Evolutionary conservation across 2,329 filamentous ascomycete genomes (phyloP).

Genomic region (Sclerotinia borealis): DNA sequence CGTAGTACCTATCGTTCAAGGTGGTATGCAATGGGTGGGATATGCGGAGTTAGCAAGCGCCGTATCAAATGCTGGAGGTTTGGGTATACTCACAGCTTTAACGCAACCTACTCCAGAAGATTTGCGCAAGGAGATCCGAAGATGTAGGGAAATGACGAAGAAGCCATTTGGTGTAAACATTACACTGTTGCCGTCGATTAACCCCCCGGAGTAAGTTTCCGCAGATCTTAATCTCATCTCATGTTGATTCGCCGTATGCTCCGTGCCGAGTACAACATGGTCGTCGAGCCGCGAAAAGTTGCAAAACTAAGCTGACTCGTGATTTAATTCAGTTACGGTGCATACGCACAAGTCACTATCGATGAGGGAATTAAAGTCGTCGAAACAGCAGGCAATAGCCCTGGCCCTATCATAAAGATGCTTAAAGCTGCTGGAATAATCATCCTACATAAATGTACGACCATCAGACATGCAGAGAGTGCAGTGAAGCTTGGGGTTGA

Average conservation of each 20-base stretch:
- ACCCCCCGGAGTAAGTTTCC: constrained; percentile 62
- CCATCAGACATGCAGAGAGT: constrained; percentile 84
- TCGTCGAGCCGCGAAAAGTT: neutral
- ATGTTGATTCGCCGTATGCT: constrained; percentile 8
- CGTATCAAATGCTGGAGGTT: constrained; percentile 74
- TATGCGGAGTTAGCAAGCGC: constrained; percentile 73
- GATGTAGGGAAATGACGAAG: constrained; percentile 72
- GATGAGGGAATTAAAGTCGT: constrained; percentile 89
- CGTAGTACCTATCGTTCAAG: constrained; percentile 73
- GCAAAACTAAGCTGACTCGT: neutral
- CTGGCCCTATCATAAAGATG: constrained; percentile 82
- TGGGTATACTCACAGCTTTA: constrained; percentile 79
- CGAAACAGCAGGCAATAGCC: constrained; percentile 86
- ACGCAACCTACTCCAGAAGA: constrained; percentile 90
- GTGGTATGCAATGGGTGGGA: constrained; percentile 82
- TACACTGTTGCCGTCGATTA: constrained; percentile 82
- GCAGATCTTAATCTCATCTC: neutral
- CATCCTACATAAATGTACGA: constrained; percentile 96
- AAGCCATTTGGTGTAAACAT: constrained; percentile 90
- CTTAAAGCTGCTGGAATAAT: constrained; percentile 74
- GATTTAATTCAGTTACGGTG: constrained; percentile 51
- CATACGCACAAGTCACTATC: constrained; percentile 87
- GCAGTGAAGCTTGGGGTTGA: constrained; percentile 93
- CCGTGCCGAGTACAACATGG: constrained; percentile 1
- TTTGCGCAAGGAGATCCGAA: constrained; percentile 86